Percentiles rank a stretch among this genome's conserved stretches.
Conservation (phyloP, 768 basidiomycete genomes). For the Mrakia hoshinonis region DNA sequence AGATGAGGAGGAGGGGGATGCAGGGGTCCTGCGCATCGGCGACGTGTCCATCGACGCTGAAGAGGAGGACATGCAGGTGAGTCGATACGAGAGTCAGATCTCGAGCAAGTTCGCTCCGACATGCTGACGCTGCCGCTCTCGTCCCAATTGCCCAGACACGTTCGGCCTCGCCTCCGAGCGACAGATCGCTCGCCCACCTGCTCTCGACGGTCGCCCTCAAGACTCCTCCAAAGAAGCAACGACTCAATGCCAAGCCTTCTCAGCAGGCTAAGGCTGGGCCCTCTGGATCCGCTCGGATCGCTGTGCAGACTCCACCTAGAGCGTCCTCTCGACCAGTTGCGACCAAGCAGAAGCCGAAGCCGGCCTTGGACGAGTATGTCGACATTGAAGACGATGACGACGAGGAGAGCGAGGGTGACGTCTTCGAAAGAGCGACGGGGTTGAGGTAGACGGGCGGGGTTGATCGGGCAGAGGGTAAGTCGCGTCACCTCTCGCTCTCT, state of each 20-base stretch:
- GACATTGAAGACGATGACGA: too few relatives aligned
- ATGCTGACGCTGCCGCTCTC: neutral
- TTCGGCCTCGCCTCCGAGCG: neutral
- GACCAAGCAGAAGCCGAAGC: too few relatives aligned
- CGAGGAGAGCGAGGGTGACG: too few relatives aligned
- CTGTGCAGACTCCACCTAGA: neutral
- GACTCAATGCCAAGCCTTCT: neutral
- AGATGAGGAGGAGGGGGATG: neutral
- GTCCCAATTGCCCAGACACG: neutral
- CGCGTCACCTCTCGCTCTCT: too few relatives aligned
- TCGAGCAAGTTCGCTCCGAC: neutral
- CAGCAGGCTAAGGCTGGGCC: neutral
- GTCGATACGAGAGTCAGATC: neutral
- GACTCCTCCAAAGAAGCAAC: neutral
- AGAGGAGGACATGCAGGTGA: neutral
- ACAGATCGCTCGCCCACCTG: neutral
- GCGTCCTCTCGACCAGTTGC: neutral
- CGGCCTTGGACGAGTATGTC: too few relatives aligned
- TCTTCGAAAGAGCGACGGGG: too few relatives aligned
- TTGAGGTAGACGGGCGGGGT: too few relatives aligned
- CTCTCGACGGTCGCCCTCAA: slow-evolving; percentile 4
- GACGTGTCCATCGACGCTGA: neutral
- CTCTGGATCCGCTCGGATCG: neutral
- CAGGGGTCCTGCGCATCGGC: neutral
- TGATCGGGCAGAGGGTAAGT: too few relatives aligned